phyloP scores from a whole-genome alignment of 306 rosid species.

The Datisca glomerata region DNA sequence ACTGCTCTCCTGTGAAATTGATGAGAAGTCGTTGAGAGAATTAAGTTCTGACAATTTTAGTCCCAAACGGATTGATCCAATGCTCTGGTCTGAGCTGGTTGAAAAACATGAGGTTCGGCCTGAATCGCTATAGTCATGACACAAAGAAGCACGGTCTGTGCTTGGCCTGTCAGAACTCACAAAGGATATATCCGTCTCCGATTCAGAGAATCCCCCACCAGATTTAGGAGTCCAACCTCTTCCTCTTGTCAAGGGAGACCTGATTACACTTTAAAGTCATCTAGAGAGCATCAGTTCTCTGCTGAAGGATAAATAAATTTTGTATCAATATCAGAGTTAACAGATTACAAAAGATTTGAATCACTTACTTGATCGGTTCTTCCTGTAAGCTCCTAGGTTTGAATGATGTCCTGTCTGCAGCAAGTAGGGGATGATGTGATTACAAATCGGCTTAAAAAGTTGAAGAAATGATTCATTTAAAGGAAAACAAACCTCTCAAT shows the following conservation, averaged over 20 bases:
- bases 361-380: conserved; percentile 35
- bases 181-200: conserved; percentile 77
- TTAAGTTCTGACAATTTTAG: conserved; percentile 24
- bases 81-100: conserved; percentile 58
- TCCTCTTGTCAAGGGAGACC: conserved; percentile 30
- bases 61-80: conserved; percentile 29
- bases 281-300: conserved; percentile 7
- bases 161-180: conserved; percentile 74
- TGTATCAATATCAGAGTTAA: neutral
- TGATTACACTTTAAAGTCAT: conserved; percentile 15
- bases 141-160: conserved; percentile 44
- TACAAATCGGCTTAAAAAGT: neutral
- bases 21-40: conserved; percentile 27
- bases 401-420: conserved; percentile 34
- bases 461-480: neutral
- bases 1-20: conserved; percentile 39
- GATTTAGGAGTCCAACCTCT: conserved; percentile 27
- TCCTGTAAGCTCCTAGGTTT: conserved; percentile 49
- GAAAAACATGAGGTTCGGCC: conserved; percentile 40
- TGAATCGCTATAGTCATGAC: conserved; percentile 37
- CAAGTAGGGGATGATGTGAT: neutral
- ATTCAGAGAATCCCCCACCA: conserved; percentile 35
- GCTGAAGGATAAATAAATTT: neutral
- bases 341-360: neutral
- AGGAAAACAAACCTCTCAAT: conserved; percentile 37